phyloP scores from a whole-genome alignment of 495 filamentous ascomycete species.

The Podospora pseudopauciseta region DNA sequence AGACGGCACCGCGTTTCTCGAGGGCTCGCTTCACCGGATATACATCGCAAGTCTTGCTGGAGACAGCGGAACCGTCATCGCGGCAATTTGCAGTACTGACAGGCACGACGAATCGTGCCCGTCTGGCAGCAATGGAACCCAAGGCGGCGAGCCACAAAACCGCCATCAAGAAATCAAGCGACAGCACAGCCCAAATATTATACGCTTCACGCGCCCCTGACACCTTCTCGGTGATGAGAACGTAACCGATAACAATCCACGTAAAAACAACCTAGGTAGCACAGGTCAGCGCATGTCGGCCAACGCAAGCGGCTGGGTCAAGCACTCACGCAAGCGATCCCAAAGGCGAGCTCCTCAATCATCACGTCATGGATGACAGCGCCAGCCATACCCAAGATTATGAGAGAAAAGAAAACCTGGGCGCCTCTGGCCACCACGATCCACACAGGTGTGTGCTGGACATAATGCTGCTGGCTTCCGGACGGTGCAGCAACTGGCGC shows the following conservation, averaged over 20 bases:
- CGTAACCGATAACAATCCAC: conserved; percentile 41
- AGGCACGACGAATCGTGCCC: conserved; percentile 33
- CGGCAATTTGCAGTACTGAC: conserved; percentile 35
- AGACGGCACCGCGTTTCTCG: conserved; percentile 30
- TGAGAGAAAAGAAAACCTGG: conserved; percentile 39
- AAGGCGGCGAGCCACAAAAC: conserved; percentile 49
- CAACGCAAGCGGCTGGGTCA: background rate
- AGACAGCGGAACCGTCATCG: conserved; percentile 38
- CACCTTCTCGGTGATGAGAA: conserved; percentile 41
- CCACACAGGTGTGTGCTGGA: conserved; percentile 37
- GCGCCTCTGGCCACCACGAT: conserved; percentile 37
- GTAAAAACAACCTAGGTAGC: conserved; percentile 41
- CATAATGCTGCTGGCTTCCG: conserved; percentile 13
- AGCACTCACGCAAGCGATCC: conserved; percentile 40
- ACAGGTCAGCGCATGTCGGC: background rate
- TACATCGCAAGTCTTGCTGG: conserved; percentile 35
- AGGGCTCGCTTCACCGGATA: conserved; percentile 19
- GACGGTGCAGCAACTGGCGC: background rate
- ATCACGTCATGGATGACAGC: conserved; percentile 44
- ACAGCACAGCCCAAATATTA: conserved; percentile 47
- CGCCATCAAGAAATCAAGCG: conserved; percentile 43
- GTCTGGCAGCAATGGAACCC: conserved; percentile 40
- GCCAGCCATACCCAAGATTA: conserved; percentile 39
- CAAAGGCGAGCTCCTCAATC: conserved; percentile 31
- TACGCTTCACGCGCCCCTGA: conserved; percentile 33